These are phyloP conservation scores for Fusarium secorum DNA, from an alignment of 2,329 filamentous ascomycete genomes.

Conservation along the genomic window DNA sequence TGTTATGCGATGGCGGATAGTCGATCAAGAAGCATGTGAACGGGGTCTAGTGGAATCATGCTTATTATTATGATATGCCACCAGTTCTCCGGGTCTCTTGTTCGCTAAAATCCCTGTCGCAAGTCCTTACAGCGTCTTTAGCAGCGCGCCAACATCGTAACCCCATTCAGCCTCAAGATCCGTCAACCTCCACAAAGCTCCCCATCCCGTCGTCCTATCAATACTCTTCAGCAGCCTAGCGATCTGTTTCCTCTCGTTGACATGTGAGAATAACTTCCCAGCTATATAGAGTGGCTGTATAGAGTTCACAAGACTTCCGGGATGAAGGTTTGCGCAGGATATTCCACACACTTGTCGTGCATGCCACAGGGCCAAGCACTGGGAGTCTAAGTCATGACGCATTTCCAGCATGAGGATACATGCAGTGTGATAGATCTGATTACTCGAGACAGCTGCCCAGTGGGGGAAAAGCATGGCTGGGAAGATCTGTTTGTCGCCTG, in stretches of 20 bases:
- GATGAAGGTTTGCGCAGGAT: conserved; percentile 58
- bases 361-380: conserved; percentile 50
- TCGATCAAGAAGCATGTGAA: neutral
- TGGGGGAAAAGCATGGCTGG: conserved; percentile 58
- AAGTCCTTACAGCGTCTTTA: neutral
- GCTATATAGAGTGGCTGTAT: conserved; percentile 62
- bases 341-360: conserved; percentile 60
- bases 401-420: conserved; percentile 58
- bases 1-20: conserved; percentile 18
- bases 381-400: conserved; percentile 42
- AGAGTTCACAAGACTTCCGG: conserved; percentile 60
- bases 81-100: neutral
- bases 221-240: conserved; percentile 53
- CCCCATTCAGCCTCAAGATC: conserved; percentile 54
- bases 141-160: conserved; percentile 35
- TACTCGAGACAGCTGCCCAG: conserved; percentile 60
- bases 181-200: conserved; percentile 56
- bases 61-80: neutral
- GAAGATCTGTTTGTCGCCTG: conserved; percentile 48
- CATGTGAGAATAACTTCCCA: conserved; percentile 57
- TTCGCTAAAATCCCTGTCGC: neutral
- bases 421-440: conserved; percentile 61
- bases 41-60: neutral
- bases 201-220: conserved; percentile 58
- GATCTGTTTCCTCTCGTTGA: conserved; percentile 46